Conservation (phyloP, 495 filamentous ascomycete species). For the Hyaloscypha finlandica region DNA sequence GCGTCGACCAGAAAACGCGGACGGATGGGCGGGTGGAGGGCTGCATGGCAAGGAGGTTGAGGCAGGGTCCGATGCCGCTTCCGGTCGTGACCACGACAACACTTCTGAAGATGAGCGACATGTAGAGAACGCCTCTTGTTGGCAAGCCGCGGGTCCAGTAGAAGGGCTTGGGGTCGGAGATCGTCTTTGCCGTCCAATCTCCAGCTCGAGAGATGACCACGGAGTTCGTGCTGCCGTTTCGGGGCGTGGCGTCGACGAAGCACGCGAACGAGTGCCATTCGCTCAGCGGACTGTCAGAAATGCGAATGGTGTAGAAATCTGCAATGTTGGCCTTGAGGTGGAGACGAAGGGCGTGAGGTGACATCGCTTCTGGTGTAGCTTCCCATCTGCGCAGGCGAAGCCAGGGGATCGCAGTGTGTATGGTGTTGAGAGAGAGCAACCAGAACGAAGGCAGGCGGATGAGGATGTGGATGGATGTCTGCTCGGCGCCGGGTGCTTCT, state of each 20-base stretch:
- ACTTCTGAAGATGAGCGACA: conserved; percentile 65
- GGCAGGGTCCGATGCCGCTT: conserved; percentile 75
- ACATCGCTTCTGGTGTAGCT: conserved; percentile 61
- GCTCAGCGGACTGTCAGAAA: conserved; percentile 58
- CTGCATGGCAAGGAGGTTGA: conserved; percentile 51
- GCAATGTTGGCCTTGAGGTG: conserved; percentile 62
- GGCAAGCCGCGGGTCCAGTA: conserved; percentile 57
- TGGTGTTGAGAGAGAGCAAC: conserved; percentile 62
- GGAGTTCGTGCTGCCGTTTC: conserved; percentile 60
- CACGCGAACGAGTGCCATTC: conserved; percentile 85
- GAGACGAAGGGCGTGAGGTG: conserved; percentile 64
- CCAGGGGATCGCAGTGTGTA: conserved; percentile 67
- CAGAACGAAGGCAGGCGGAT: conserved; percentile 64
- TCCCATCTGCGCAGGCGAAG: conserved; percentile 58
- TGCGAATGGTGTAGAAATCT: conserved; percentile 54
- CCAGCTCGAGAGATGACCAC: conserved; percentile 76
- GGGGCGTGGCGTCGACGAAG: conserved; percentile 52
- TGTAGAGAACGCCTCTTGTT: conserved; percentile 69
- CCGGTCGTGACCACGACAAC: conserved; percentile 80
- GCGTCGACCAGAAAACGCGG: conserved; percentile 49
- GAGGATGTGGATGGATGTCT: conserved; percentile 39
- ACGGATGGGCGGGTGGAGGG: conserved; percentile 41
- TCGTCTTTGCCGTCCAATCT: conserved; percentile 75
- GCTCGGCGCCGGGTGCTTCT: neutral
- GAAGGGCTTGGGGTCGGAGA: conserved; percentile 58